Evolutionary conservation across 352 stramenopile species (phyloP), one percentile per base, ranked within the genome.

Genomic region (Thalassiosira exigua): DNA sequence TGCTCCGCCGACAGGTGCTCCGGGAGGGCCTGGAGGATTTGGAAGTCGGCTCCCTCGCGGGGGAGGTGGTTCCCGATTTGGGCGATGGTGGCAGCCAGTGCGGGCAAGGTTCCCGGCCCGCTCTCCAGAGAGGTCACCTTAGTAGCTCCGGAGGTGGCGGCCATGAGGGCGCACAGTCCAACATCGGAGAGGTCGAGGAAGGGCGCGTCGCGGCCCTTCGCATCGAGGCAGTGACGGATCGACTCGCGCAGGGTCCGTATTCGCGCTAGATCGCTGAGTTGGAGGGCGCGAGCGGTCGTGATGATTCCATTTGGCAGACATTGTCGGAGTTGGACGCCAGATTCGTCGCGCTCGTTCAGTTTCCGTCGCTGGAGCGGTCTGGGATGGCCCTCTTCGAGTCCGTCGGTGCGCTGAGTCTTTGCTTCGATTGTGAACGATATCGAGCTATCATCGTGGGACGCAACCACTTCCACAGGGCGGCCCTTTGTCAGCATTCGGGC

Each of bases 141-240:
- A 12, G 11, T 76, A 41, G 82, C 82, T 36, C 86, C 82, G 14
- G 67, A 26, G 27, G 82, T 21, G 9, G 86, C 76, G 27, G 88
- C 86, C 56, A 93, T 85, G 19, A 91, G 84, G 9, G 68, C 84
- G 78, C 86, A 90, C 2, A 91, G 26, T 46, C 78, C 76, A 65
- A 92, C 87, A 60, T 93, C 88, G 0, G 88, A 92, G 22, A 93
- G 41, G 69, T 93, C 88, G 21, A 93, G 65, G 9, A 91, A 33
- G 33, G 68, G 32, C 7, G 76, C n/a, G 60, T 81, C 48, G 9
- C 56, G 52, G 12, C 74, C 75, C 36, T 77, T 82, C 52, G 60
- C 46, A 36, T 81, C n/a, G 1, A 92, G 53, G 24, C 72, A 61
- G 69, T 73, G 54, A n/a, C 56, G 24, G 33, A 93, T 87, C 19